Evolutionary conservation across 495 filamentous ascomycete genomes (phyloP).

Genomic region (Tuber aestivum): DNA sequence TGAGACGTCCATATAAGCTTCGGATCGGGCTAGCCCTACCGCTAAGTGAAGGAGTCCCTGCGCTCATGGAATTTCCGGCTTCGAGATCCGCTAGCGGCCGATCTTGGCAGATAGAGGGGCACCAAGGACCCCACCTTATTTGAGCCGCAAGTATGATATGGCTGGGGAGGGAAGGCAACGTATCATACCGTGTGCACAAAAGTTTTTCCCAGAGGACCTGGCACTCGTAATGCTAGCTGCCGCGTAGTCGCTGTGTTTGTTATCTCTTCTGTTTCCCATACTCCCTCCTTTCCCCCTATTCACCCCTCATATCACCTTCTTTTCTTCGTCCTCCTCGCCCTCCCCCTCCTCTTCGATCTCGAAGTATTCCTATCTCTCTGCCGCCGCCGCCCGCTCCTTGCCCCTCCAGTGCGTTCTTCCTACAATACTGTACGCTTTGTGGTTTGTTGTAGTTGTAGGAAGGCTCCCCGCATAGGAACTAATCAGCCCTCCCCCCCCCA

Average conservation of each 20-base stretch:
- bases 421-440: background rate
- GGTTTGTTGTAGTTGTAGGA: slow-evolving; percentile 10
- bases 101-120: background rate
- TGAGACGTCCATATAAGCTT: slow-evolving; percentile 3
- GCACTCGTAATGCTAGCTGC: background rate
- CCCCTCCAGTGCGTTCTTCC: background rate
- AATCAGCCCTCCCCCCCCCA: background rate
- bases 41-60: background rate
- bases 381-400: background rate
- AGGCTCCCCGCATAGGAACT: background rate
- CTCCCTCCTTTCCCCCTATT: background rate
- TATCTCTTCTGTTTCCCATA: slow-evolving; percentile 2
- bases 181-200: background rate
- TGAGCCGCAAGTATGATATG: background rate
- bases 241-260: background rate
- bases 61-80: background rate
- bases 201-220: background rate
- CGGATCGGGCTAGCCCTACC: background rate
- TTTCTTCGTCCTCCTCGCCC: slow-evolving; percentile 7
- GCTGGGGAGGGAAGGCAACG: background rate
- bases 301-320: slow-evolving; percentile 13
- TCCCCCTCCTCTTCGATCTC: slow-evolving; percentile 9
- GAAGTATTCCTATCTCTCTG: slow-evolving; percentile 9
- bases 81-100: background rate
- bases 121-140: background rate